These are phyloP conservation scores for Viridothelium virens DNA, from an alignment of 495 filamentous ascomycete genomes.

Conservation along the genomic window DNA sequence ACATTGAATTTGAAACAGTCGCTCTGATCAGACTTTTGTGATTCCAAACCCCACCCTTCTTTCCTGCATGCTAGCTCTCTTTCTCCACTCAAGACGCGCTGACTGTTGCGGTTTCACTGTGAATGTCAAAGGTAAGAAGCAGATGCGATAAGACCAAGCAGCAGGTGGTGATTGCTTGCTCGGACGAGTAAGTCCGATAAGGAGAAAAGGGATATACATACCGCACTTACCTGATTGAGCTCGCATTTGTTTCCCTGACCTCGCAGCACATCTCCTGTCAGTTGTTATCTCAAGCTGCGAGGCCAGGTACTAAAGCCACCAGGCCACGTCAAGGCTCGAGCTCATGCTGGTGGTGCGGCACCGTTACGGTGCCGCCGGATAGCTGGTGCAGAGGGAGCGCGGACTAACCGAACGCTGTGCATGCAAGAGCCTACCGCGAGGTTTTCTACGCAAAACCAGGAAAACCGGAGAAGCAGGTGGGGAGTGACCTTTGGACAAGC, in stretches of 20 bases:
- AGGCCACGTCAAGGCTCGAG: conserved; percentile 9
- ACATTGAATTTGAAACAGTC: no score
- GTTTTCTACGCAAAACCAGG: conserved; percentile 10
- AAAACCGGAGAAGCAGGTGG: not conserved
- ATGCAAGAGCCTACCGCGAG: conserved; percentile 2
- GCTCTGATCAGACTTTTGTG: no score
- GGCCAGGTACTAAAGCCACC: conserved; percentile 11
- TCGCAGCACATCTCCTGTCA: not conserved
- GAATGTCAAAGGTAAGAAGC: not conserved
- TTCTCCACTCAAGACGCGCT: not conserved
- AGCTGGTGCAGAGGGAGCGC: not conserved
- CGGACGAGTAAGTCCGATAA: not conserved
- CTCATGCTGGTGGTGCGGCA: conserved; percentile 11
- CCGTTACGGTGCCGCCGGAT: not conserved
- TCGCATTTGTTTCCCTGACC: conserved; percentile 11
- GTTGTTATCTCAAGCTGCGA: not conserved
- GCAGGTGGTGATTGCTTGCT: not conserved
- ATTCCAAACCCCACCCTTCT: no score
- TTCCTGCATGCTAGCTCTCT: not conserved
- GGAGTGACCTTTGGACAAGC: not conserved
- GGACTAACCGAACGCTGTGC: conserved; percentile 7
- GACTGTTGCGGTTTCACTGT: not conserved
- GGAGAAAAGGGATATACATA: not conserved
- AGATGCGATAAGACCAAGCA: not conserved
- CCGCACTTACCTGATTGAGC: conserved; percentile 4